Evolutionary conservation across 2,329 filamentous ascomycete species (phyloP).

Genomic region (Ophiocordyceps camponoti-floridani): DNA sequence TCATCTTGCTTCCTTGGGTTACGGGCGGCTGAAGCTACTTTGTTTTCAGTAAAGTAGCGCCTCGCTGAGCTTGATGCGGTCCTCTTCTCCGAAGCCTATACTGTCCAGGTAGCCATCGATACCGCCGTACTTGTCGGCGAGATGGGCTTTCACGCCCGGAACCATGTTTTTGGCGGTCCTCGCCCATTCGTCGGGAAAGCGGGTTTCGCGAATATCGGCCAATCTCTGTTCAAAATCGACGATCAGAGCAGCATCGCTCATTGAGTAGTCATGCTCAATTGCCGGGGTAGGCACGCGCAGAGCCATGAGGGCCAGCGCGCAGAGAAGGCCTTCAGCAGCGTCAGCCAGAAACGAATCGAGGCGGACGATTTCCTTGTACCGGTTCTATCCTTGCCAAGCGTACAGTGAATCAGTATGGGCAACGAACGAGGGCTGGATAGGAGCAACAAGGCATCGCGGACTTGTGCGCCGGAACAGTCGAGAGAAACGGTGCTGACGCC

Average conservation of each 20-base stretch:
- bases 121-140: slow-evolving; percentile 46
- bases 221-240: slow-evolving; percentile 45
- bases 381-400: slow-evolving; percentile 68
- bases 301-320: slow-evolving; percentile 50
- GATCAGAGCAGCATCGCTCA: slow-evolving; percentile 41
- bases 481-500: slow-evolving; percentile 55
- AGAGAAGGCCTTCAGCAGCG: slow-evolving; percentile 35
- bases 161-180: slow-evolving; percentile 48
- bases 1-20: no score
- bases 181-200: slow-evolving; percentile 57
- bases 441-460: slow-evolving; percentile 21
- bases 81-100: slow-evolving; percentile 36
- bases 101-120: slow-evolving; percentile 44
- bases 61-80: slow-evolving; percentile 23
- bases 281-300: slow-evolving; percentile 37
- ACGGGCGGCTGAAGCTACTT: neutral
- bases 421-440: slow-evolving; percentile 22
- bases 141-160: slow-evolving; percentile 33
- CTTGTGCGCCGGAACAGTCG: slow-evolving; percentile 45
- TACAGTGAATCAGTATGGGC: slow-evolving; percentile 64
- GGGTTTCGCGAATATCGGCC: slow-evolving; percentile 50
- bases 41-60: slow-evolving; percentile 20
- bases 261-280: slow-evolving; percentile 54
- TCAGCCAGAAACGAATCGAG: neutral
- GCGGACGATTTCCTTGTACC: slow-evolving; percentile 7